A percentile compares a stretch with the other conserved stretches of the same genome.
Evolutionary conservation across 306 rosid species (phyloP).

Genomic region (Malus asiatica): DNA sequence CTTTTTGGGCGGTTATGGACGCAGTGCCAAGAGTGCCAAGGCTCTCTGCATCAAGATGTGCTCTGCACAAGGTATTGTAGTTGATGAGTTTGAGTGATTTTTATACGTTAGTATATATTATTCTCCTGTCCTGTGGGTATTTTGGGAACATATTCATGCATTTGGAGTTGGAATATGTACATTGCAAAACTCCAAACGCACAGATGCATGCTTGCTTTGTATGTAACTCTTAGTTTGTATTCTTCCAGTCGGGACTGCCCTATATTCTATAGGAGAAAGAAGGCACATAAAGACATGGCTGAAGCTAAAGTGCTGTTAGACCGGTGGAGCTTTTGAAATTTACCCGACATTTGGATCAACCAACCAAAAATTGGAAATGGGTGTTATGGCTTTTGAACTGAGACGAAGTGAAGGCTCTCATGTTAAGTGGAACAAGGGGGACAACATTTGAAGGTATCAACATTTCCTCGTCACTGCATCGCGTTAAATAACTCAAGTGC

Average conservation of each 20-base stretch:
- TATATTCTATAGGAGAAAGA: constrained; percentile 85
- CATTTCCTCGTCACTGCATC: not conserved
- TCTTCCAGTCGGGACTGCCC: constrained; percentile 92
- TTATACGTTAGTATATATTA: not conserved
- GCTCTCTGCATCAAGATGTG: constrained; percentile 96
- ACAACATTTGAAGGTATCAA: not conserved
- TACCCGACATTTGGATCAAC: constrained; percentile 11
- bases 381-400: not conserved
- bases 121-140: not conserved
- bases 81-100: constrained; percentile 3
- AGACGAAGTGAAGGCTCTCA: not conserved
- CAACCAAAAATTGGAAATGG: not conserved
- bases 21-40: constrained; percentile 99
- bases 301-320: constrained; percentile 83
- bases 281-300: constrained; percentile 96
- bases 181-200: not conserved
- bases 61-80: constrained; percentile 86
- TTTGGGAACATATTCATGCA: not conserved
- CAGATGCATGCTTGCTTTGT: not conserved
- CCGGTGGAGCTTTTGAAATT: constrained; percentile 70
- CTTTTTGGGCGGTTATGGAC: constrained; percentile 95
- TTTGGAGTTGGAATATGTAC: not conserved
- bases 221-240: constrained; percentile 12
- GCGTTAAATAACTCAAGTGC: constrained; percentile 38
- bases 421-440: not conserved